Evolutionary conservation across 1,139 yeast genomes (phyloP), one percentile per base, ranked within the genome.

Genomic region (Pichia sorboxylosa): DNA sequence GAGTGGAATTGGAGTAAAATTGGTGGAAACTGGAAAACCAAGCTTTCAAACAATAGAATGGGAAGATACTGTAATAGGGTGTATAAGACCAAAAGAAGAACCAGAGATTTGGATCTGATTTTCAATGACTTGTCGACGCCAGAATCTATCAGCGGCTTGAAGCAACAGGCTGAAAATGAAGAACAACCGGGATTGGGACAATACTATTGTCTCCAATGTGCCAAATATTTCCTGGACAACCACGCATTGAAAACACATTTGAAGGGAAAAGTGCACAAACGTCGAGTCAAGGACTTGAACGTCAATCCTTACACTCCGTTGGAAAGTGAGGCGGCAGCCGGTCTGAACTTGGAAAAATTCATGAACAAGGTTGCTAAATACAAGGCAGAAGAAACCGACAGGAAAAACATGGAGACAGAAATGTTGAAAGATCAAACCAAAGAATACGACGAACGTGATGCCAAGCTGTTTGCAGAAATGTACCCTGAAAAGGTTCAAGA

Each of bases 101-200:
- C 81, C 3, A 73, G 85, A 52, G 96, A 85, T 49, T 62, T 83
- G 43, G 98, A 90, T 54, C 73, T 79, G 49, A 79, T 90, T 44
- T 73, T 79, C 51, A 66, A 73, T 29, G 98, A 90, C 51, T 58
- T 90, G 40, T 63, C 79, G 6, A 59, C 73, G 13, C 66, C 70
- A 34, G 79, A 78, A 34, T 61, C 78, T 17, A 77, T 84, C 35
- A 55, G 64, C 32, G 61, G 65, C 32, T 63, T 87, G 39, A 70
- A 80, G 52, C 73, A 82, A 52, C 97, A 87, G 58, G 81, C 84
- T 10, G 57, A 82, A 36, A 96, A 90, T 56, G 97, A 87, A 59
- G 74, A 74, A 31, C 79, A 79, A 52, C 90, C 96, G 1, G 98
- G 98, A 4, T 61, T 90, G 45, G 98, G 96, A 13, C 97, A 90